phyloP scores from a whole-genome alignment of 257 asterid species.

The Echites panduratus region DNA sequence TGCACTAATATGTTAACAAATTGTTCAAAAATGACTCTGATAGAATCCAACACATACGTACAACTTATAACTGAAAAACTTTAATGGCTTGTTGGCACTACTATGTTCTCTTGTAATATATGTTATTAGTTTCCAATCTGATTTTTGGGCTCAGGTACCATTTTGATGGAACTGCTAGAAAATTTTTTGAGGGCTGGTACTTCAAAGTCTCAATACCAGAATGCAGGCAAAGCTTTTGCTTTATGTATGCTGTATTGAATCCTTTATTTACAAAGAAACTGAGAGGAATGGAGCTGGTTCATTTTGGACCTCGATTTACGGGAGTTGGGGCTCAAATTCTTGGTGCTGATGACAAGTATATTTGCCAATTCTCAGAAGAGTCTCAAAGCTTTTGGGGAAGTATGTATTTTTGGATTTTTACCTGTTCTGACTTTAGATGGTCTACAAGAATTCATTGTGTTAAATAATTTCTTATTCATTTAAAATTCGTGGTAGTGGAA shows the following conservation, averaged over 20 bases:
- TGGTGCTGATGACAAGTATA: conserved; percentile 95
- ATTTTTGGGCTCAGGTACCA: conserved; percentile 55
- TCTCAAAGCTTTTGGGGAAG: conserved; percentile 91
- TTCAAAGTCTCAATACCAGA: conserved; percentile 96
- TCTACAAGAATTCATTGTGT: neutral
- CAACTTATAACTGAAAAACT: neutral
- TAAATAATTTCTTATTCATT: too few species aligned
- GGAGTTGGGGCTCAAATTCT: conserved; percentile 97
- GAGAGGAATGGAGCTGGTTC: conserved; percentile 51
- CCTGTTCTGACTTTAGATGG: neutral
- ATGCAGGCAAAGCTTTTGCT: conserved; percentile 92
- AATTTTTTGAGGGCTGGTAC: conserved; percentile 96
- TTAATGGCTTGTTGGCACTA: neutral
- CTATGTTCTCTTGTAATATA: neutral
- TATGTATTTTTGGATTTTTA: conserved; percentile 24
- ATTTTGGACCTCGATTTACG: conserved; percentile 70
- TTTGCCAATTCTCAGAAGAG: conserved; percentile 71
- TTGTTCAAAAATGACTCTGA: neutral
- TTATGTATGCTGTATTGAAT: conserved; percentile 88
- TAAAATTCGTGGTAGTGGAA: neutral
- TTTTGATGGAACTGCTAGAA: conserved; percentile 83
- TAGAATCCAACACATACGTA: neutral
- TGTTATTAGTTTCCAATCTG: neutral
- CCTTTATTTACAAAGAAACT: conserved; percentile 68
- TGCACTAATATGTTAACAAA: neutral